Evolutionary conservation across 768 basidiomycete genomes (phyloP).

Genomic region (Psilocybe cubensis): DNA sequence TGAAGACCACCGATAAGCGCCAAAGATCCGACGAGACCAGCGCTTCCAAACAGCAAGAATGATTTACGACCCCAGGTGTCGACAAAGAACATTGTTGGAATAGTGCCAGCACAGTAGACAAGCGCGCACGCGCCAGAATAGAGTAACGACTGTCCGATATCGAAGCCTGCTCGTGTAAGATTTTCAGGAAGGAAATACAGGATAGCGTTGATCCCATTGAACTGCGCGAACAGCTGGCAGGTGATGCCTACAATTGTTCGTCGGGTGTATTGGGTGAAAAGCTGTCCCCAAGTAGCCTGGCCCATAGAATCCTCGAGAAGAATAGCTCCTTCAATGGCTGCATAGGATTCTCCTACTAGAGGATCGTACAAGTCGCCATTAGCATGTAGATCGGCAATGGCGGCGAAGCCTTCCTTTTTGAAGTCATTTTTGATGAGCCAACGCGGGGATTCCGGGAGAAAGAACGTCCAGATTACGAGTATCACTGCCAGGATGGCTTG

Average conservation of each 20-base stretch:
- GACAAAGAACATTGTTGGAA: conserved; percentile 57
- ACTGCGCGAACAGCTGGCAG: conserved; percentile 58
- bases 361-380: conserved; percentile 47
- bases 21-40: conserved; percentile 45
- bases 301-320: conserved; percentile 31
- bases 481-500: conserved; percentile 54
- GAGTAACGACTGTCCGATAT: conserved; percentile 43
- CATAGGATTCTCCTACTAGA: conserved; percentile 47
- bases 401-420: conserved; percentile 48
- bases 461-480: conserved; percentile 49
- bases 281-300: conserved; percentile 44
- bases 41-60: conserved; percentile 52
- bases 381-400: conserved; percentile 62
- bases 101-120: conserved; percentile 50
- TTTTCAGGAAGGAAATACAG: conserved; percentile 61
- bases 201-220: conserved; percentile 61
- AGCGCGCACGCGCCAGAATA: conserved; percentile 51
- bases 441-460: conserved; percentile 55
- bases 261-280: conserved; percentile 53
- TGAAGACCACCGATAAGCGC: conserved; percentile 58
- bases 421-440: conserved; percentile 61
- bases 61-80: conserved; percentile 55
- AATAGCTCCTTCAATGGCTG: conserved; percentile 42
- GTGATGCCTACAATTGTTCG: conserved; percentile 55
- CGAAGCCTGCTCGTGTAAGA: conserved; percentile 53